Evolutionary conservation across 2,329 filamentous ascomycete genomes (phyloP).

Genomic region (Claviceps fusiformis): DNA sequence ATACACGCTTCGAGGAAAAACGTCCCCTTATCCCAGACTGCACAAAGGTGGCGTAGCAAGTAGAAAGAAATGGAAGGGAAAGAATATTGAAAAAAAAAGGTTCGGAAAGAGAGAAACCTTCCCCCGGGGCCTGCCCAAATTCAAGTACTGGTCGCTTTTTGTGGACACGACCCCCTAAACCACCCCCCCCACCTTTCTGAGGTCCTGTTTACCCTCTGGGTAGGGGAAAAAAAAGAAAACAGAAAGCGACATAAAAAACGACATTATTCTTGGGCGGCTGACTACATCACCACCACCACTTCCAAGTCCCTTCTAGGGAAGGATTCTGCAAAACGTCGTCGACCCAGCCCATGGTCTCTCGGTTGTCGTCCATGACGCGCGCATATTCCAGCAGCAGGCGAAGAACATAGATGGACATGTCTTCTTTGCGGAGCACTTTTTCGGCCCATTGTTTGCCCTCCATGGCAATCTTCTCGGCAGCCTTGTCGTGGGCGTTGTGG

Average conservation of each 20-base stretch:
- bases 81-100: no score
- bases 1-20: no score
- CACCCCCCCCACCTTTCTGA: no score
- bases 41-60: no score
- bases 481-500: slow-evolving; percentile 35
- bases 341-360: slow-evolving; percentile 42
- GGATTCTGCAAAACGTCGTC: slow-evolving; percentile 30
- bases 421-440: slow-evolving; percentile 52
- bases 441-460: slow-evolving; percentile 56
- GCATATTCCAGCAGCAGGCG: slow-evolving; percentile 52
- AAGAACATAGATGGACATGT: slow-evolving; percentile 60
- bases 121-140: no score
- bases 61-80: no score
- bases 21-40: no score
- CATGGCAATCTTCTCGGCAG: slow-evolving; percentile 49
- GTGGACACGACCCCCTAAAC: no score
- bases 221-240: background rate
- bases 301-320: slow-evolving; percentile 18
- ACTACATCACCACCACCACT: slow-evolving; percentile 10
- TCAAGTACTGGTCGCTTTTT: no score
- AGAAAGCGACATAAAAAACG: background rate
- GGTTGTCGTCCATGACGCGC: slow-evolving; percentile 35
- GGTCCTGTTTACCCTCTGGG: no score
- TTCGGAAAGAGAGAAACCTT: no score
- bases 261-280: background rate